These are phyloP conservation scores for Talaromyces rugulosus DNA, from an alignment of 2,329 filamentous ascomycete genomes.

Conservation along the genomic window DNA sequence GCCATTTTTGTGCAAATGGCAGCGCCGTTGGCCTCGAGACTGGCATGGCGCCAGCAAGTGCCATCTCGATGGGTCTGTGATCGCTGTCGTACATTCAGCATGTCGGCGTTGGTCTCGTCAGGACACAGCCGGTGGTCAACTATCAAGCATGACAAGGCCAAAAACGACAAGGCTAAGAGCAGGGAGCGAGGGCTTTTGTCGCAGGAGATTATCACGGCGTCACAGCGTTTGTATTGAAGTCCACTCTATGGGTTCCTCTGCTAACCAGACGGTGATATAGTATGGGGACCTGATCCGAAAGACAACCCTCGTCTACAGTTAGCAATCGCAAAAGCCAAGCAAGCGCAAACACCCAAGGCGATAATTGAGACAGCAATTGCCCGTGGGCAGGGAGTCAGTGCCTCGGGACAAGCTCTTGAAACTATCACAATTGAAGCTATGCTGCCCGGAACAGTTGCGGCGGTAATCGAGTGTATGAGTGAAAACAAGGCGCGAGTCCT, in stretches of 20 bases:
- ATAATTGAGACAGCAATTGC: conserved; percentile 82
- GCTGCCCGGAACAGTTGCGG: conserved; percentile 66
- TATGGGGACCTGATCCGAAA: conserved; percentile 69
- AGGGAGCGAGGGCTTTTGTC: conserved; percentile 63
- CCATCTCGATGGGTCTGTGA: conserved; percentile 16
- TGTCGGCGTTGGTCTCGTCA: conserved; percentile 46
- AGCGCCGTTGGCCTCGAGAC: conserved; percentile 20
- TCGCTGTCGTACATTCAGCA: conserved; percentile 45
- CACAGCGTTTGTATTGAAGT: conserved; percentile 57
- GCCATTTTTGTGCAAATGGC: conserved; percentile 3
- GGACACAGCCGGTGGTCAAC: conserved; percentile 95
- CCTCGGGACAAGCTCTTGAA: conserved; percentile 72
- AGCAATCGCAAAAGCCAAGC: conserved; percentile 73
- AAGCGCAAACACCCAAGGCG: conserved; percentile 77
- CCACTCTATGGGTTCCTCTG: background rate
- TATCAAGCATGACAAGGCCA: conserved; percentile 91
- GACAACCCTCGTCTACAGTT: conserved; percentile 72
- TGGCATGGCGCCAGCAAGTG: conserved; percentile 16
- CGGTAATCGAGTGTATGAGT: conserved; percentile 81
- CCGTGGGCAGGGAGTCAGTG: conserved; percentile 78
- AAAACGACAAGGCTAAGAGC: conserved; percentile 72
- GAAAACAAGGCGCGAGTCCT: conserved; percentile 73
- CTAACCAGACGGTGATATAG: conserved; percentile 35
- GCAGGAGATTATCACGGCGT: conserved; percentile 69
- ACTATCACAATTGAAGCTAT: conserved; percentile 74